Percentiles rank a stretch among this genome's conserved stretches.
phyloP scores from a whole-genome alignment of 2,329 filamentous ascomycete genomes.

The Myriangium duriaei region DNA sequence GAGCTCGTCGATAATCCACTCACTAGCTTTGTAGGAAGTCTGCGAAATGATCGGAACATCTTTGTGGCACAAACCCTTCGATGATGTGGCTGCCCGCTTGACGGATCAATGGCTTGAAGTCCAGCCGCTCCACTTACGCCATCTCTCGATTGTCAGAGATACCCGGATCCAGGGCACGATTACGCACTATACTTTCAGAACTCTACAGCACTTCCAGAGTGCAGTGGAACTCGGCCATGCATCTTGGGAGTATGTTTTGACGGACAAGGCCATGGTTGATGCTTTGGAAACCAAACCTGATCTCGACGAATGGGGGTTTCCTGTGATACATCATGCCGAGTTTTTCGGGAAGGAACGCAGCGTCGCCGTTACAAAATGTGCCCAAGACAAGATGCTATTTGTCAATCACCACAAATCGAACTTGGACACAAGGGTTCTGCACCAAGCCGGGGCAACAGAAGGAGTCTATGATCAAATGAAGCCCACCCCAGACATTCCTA shows the following conservation, averaged over 20 bases:
- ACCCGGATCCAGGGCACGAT: slow-evolving; percentile 35
- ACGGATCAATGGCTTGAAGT: slow-evolving; percentile 44
- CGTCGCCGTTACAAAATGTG: neutral
- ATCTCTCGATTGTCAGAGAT: slow-evolving; percentile 44
- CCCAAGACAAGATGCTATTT: no score
- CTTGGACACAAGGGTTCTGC: no score
- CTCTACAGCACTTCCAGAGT: slow-evolving; percentile 38
- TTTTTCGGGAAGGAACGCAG: neutral
- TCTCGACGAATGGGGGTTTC: slow-evolving; percentile 38
- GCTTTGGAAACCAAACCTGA: slow-evolving; percentile 15
- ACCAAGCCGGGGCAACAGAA: no score
- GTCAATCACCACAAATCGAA: no score
- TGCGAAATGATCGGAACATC: slow-evolving; percentile 28
- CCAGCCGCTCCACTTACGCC: slow-evolving; percentile 46
- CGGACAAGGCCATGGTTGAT: slow-evolving; percentile 12
- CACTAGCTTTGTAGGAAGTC: slow-evolving; percentile 23
- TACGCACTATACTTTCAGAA: slow-evolving; percentile 44
- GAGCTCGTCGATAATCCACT: no score
- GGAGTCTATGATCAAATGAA: no score
- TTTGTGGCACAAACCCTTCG: slow-evolving; percentile 43
- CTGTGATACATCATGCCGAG: neutral
- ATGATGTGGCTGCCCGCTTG: slow-evolving; percentile 39
- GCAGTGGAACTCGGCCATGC: slow-evolving; percentile 39
- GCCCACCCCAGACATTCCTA: no score
- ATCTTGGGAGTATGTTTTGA: slow-evolving; percentile 38